These are phyloP conservation scores for Ensete glaucum DNA, from an alignment of 176 grass and related monocot genomes.

Conservation along the genomic window DNA sequence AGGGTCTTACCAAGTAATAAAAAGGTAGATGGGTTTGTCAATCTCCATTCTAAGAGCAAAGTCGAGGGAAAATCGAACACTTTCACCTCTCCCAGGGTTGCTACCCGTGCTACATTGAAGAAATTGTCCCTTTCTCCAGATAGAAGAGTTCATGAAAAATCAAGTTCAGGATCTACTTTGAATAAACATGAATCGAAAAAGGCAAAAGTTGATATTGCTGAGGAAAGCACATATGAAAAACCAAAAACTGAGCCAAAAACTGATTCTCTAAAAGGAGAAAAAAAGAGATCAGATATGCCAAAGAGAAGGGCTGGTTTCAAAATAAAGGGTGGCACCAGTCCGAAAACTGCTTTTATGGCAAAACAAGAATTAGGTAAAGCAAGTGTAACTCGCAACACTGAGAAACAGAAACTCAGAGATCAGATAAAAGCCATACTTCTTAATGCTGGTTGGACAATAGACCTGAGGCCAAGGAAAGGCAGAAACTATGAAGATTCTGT, in stretches of 20 bases:
- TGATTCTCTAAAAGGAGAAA: slow-evolving; percentile 3
- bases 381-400: not conserved
- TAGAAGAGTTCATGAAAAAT: slow-evolving; percentile 15
- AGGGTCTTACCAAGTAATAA: slow-evolving; percentile 25
- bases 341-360: not conserved
- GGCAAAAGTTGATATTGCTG: slow-evolving; percentile 6
- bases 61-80: slow-evolving; percentile 11
- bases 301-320: slow-evolving; percentile 18
- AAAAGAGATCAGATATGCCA: slow-evolving; percentile 14
- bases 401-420: slow-evolving; percentile 68
- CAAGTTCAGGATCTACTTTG: slow-evolving; percentile 10
- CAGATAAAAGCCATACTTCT: slow-evolving; percentile 73
- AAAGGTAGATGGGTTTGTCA: slow-evolving; percentile 35
- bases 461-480: slow-evolving; percentile 70
- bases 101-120: slow-evolving; percentile 22
- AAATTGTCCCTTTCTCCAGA: slow-evolving; percentile 25
- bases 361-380: not conserved
- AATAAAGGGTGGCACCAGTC: not conserved
- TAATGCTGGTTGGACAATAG: slow-evolving; percentile 79
- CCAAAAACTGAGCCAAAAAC: slow-evolving; percentile 15
- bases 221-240: not conserved
- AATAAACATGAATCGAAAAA: slow-evolving; percentile 13
- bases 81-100: slow-evolving; percentile 20
- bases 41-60: slow-evolving; percentile 21
- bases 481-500: slow-evolving; percentile 79